These are phyloP conservation scores for Daldinia sp. DNA, from an alignment of 2,329 filamentous ascomycete species.

Conservation along the genomic window DNA sequence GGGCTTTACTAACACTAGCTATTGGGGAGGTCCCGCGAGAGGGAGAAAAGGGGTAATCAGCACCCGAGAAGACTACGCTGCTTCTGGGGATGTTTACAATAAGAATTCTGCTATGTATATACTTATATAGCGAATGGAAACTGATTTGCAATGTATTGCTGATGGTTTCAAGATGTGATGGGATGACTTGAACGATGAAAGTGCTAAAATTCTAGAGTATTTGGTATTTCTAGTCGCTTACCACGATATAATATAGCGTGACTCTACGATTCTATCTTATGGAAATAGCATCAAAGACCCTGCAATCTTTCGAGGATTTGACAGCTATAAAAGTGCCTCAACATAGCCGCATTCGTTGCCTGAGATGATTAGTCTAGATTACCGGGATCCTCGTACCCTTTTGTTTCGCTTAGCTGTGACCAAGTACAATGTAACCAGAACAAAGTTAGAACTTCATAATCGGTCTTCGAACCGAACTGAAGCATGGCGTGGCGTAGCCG, in stretches of 20 bases:
- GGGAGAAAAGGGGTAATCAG: background rate
- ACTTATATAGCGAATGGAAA: constrained; percentile 15
- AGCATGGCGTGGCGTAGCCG: background rate
- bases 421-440: no score
- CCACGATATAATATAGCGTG: no score
- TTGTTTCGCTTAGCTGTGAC: no score
- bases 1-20: background rate
- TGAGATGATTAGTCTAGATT: no score
- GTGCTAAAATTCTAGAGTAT: background rate
- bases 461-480: background rate
- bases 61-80: background rate
- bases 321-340: no score
- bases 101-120: constrained; percentile 20
- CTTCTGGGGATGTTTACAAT: constrained; percentile 10
- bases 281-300: no score
- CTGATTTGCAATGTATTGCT: constrained; percentile 11
- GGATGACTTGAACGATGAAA: no score
- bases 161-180: background rate
- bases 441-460: background rate
- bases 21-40: background rate
- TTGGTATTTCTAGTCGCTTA: background rate
- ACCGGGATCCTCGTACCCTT: no score
- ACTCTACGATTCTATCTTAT: background rate
- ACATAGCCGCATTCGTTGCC: no score
- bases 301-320: no score